Evolutionary conservation across 768 basidiomycete genomes (phyloP).

Genomic region (Xerocomus brunneocitrinus): DNA sequence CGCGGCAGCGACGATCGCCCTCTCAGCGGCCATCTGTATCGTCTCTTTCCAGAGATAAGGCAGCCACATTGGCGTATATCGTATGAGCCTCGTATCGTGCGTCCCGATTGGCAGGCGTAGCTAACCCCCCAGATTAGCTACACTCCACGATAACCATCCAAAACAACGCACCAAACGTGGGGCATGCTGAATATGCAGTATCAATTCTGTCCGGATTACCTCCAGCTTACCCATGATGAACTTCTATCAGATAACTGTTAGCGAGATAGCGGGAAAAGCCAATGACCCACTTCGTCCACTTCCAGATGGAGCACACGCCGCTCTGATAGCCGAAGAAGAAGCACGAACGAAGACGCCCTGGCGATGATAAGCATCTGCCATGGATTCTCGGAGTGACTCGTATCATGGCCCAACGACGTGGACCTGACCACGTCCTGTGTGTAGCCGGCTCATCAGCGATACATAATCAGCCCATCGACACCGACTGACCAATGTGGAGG

Average conservation of each 20-base stretch:
- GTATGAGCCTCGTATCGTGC: slow-evolving; percentile 16
- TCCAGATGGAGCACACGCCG: slow-evolving; percentile 20
- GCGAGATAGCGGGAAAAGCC: background rate
- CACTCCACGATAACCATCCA: background rate
- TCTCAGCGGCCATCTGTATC: background rate
- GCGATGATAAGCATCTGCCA: slow-evolving; percentile 22
- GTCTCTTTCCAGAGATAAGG: slow-evolving; percentile 18
- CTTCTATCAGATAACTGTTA: background rate
- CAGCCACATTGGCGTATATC: slow-evolving; percentile 12
- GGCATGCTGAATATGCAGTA: slow-evolving; percentile 6
- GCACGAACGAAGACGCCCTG: slow-evolving; percentile 15
- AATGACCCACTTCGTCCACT: slow-evolving; percentile 15
- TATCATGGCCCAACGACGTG: background rate
- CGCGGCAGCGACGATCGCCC: background rate
- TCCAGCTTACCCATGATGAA: slow-evolving; percentile 16
- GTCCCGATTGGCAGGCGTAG: slow-evolving; percentile 7
- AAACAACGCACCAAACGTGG: slow-evolving; percentile 15
- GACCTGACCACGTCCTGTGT: slow-evolving; percentile 8
- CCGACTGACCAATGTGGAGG: slow-evolving; percentile 9
- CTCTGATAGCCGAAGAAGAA: slow-evolving; percentile 17
- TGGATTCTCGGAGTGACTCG: background rate
- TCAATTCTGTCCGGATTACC: slow-evolving; percentile 18
- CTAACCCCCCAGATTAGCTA: slow-evolving; percentile 1
- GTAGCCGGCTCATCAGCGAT: background rate
- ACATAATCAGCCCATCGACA: background rate